phyloP scores from a whole-genome alignment of 2,329 filamentous ascomycete species.

The Pseudofabraea citricarpa region DNA sequence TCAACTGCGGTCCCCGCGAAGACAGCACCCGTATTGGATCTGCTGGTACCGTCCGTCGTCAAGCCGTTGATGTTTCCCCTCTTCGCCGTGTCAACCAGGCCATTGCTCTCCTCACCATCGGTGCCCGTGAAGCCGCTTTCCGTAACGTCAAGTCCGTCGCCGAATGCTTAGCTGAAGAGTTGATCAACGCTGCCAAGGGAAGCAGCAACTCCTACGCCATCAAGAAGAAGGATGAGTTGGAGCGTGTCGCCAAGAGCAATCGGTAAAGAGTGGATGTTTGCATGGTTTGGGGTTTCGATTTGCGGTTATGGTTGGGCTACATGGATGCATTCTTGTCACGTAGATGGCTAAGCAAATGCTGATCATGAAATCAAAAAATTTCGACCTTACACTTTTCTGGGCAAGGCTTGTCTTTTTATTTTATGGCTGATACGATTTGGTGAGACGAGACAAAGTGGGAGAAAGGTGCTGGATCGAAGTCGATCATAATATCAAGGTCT shows the following conservation, averaged over 20 bases:
- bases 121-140: slow-evolving; percentile 98
- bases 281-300: slow-evolving; percentile 27
- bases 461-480: not conserved
- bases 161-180: slow-evolving; percentile 98
- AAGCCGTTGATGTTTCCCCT: slow-evolving; percentile 99
- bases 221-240: slow-evolving; percentile 99
- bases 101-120: slow-evolving; percentile 97
- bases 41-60: slow-evolving; percentile 98
- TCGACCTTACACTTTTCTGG: not conserved
- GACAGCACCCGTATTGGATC: slow-evolving; percentile 99
- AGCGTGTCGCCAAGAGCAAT: slow-evolving; percentile 99
- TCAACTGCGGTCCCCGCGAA: slow-evolving; percentile 99
- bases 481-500: not conserved
- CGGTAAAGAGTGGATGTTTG: slow-evolving; percentile 65
- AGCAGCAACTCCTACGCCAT: slow-evolving; percentile 99
- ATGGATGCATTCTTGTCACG: slow-evolving; percentile 28
- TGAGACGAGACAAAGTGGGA: not conserved
- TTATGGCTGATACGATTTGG: not conserved
- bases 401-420: not conserved
- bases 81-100: slow-evolving; percentile 99
- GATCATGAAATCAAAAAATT: slow-evolving; percentile 11
- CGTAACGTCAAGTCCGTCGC: slow-evolving; percentile 99
- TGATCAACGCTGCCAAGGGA: slow-evolving; percentile 99
- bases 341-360: slow-evolving; percentile 24
- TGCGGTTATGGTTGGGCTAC: slow-evolving; percentile 24